Evolutionary conservation across 2,329 filamentous ascomycete species (phyloP), one percentile per base, ranked within the genome.

Genomic region (Trichoderma sp.): DNA sequence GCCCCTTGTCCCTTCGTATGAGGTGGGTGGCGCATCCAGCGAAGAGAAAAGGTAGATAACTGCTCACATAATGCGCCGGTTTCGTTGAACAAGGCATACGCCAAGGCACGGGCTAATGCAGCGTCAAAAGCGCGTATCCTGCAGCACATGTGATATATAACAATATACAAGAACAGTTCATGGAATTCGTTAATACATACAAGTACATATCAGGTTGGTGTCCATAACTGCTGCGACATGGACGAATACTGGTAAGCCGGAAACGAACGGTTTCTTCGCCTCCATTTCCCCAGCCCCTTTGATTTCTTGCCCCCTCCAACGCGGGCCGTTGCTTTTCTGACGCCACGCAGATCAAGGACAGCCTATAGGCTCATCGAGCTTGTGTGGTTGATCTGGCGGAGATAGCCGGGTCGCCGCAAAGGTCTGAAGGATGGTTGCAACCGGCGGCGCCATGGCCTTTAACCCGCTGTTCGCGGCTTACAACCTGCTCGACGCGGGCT

Each of bases 311-410:
- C 18, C 39, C 39, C 18, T 43, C 14, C 14, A 51, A 58, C 54
- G 54, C 63, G 39, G 63, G 63, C 63, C 63, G 63, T 58, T 51
- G 52, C 26, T 34, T 51, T 30, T n/a, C 51, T 58, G 54, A 21
- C 63, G 54, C 54, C 63, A 66, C 63, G 54, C 39, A 58, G 63
- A 66, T 59, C 28, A 28, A 54, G n/a, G 6, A 34, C 18, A 28
- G 37, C 32, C 34, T 37, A 16, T n/a, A 24, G 46, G 26, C 55
- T 28, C 21, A n/a, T 61, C 59, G 18, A 51, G 8, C 8, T 18
- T 24, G 16, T 8, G 8, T 18, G 56, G 2, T 32, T 61, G 39
- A 51, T 34, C 43, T 63, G 59, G 46, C 43, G 43, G 39, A 63
- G 28, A 51, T 51, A 37, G 30, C 59, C 59, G 28, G 21, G 21